Conservation (phyloP, 2,329 filamentous ascomycete genomes). For the Colletotrichum coccodes region DNA sequence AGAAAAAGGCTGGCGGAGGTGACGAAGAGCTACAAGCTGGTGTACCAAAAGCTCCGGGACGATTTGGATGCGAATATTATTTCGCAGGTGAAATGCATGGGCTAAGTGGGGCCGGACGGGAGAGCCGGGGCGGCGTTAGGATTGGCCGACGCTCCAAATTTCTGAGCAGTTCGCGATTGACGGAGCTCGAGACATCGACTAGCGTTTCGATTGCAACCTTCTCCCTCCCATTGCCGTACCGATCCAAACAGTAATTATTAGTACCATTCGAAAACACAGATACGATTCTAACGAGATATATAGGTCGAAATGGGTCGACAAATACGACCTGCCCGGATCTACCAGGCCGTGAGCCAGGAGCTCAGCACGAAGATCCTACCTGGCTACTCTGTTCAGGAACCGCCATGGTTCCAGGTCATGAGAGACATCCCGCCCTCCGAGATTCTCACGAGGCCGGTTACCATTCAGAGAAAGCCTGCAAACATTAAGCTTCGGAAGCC, state of each 20-base stretch:
- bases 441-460: conserved; percentile 63
- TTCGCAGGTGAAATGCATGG: conserved; percentile 22
- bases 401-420: conserved; percentile 63
- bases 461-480: conserved; percentile 54
- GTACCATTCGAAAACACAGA: no score
- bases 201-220: background rate
- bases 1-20: background rate
- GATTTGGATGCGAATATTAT: conserved; percentile 28
- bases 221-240: background rate
- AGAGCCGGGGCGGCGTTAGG: conserved; percentile 28
- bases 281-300: background rate
- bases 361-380: conserved; percentile 53
- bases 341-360: conserved; percentile 55
- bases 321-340: conserved; percentile 58
- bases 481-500: conserved; percentile 68
- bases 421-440: conserved; percentile 67
- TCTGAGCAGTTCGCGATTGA: conserved; percentile 18
- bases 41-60: conserved; percentile 22
- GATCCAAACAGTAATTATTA: background rate
- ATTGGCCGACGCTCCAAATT: conserved; percentile 35
- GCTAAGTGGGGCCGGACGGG: conserved; percentile 17
- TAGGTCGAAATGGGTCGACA: conserved; percentile 52
- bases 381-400: conserved; percentile 44
- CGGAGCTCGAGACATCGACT: background rate
- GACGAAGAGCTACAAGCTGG: conserved; percentile 17